phyloP scores from a whole-genome alignment of 805 yeast genomes.

The Wickerhamiella hasegawae region DNA sequence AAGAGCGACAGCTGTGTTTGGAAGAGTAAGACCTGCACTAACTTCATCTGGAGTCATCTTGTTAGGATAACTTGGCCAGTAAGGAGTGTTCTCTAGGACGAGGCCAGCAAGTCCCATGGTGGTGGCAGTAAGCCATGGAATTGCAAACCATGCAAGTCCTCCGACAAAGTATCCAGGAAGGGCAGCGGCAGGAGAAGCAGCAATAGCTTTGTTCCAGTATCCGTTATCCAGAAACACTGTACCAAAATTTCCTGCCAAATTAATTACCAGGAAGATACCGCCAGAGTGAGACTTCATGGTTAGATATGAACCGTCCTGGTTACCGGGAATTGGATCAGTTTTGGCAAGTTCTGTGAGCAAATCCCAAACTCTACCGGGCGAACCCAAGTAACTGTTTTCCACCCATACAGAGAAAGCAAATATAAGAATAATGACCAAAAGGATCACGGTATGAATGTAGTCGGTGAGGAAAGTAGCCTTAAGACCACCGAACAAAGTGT shows the following conservation, averaged over 20 bases:
- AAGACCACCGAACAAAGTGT: slow-evolving; percentile 68
- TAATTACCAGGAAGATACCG: slow-evolving; percentile 80
- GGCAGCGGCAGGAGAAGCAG: slow-evolving; percentile 70
- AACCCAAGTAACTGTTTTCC: slow-evolving; percentile 52
- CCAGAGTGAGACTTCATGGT: slow-evolving; percentile 79
- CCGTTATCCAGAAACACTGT: slow-evolving; percentile 79
- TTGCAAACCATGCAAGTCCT: slow-evolving; percentile 82
- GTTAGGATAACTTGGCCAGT: slow-evolving; percentile 69
- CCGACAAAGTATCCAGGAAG: slow-evolving; percentile 80
- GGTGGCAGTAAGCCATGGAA: slow-evolving; percentile 69
- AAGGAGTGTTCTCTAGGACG: slow-evolving; percentile 49
- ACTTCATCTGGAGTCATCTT: slow-evolving; percentile 52
- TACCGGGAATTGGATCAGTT: slow-evolving; percentile 54
- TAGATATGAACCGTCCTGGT: slow-evolving; percentile 71
- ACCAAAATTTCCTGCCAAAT: slow-evolving; percentile 78
- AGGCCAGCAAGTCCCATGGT: slow-evolving; percentile 79
- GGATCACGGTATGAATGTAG: slow-evolving; percentile 65
- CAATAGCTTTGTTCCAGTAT: slow-evolving; percentile 80
- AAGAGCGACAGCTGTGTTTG: slow-evolving; percentile 66
- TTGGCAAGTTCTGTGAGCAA: slow-evolving; percentile 39
- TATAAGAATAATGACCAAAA: slow-evolving; percentile 60
- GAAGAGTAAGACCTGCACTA: slow-evolving; percentile 51
- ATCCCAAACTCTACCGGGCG: slow-evolving; percentile 72
- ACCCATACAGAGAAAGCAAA: slow-evolving; percentile 73
- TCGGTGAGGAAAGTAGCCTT: slow-evolving; percentile 73